Base-by-base conservation (phyloP, 306 rosid species). In the Inga oerstediana region DNA sequence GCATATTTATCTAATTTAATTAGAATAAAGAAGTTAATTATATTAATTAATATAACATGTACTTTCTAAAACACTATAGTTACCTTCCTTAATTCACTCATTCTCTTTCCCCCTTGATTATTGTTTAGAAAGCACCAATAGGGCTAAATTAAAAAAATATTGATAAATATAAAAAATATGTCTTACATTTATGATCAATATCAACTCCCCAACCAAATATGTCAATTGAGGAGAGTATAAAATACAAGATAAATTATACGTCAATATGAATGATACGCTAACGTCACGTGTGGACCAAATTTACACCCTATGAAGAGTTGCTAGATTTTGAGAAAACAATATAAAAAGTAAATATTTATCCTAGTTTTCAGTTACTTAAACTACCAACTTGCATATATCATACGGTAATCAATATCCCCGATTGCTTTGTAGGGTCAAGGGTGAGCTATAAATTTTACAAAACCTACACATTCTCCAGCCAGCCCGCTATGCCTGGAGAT, bases 401-500 rank as follows among this genome's bases (percentile, higher is more conserved):
- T 16, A 52, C 74, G 56, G 75, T 65, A 65, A n/a, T 20, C 68
- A 58, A n/a, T 20, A 58, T 19, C 79, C 79, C 85, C 85, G 77
- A 66, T 70, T 82, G 8, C 67, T 74, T 73, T 32, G 69, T 24
- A 39, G 8, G 43, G 43, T 6, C 43, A 8, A 35, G 62, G 79
- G 83, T 79, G 16, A 72, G 44, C 66, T 19, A 54, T 19, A 79
- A 77, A 77, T 67, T 17, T 43, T 85, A 80, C 82, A 83, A 68
- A 77, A 41, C 51, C 79, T 75, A 76, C 65, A 46, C 79, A 82
- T 73, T 76, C 83, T 85, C 67, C 73, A 74, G 54, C 34, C 69
- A 17, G 15, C 48, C 62, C 3, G 37, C 49, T 88, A 85, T 52
- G 78, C 80, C 75, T 83, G 89, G 61, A 88, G 89, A 85, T 88